Base-by-base conservation (phyloP, 345 rosid species). In the Ceriops tagal region DNA sequence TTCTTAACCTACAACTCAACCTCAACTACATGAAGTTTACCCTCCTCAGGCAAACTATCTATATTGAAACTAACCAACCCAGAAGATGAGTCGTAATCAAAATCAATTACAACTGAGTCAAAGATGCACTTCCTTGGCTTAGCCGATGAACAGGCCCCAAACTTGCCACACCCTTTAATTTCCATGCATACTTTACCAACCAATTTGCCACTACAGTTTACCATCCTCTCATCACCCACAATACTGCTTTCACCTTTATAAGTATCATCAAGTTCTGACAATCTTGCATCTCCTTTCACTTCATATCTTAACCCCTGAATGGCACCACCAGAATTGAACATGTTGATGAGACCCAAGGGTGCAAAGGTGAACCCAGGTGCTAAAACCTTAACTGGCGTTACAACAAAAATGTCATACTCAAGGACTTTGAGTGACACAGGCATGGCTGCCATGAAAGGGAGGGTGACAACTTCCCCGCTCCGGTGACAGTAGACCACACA, bases 321-420 rank as follows among this genome's bases (percentile, higher is more conserved):
- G 20, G 97, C 96, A 63, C 96, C 99, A n/a, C 96, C 97, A 2
- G 93, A 79, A 65, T 93, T 93, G 83, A 73, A 93, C 97, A 93
- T 91, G 78, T 77, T 68, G 59, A 86, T 75, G 47, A 93, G 96
- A 53, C 99, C 97, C 11, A 91, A 24, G 0, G 98, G 96, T 4
- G 97, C 96, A 58, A 89, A 89, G 57, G 82, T 75, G 73, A 89
- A 76, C 15, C 86, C 92, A 0, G 82, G 74, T 5, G 79, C 81
- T 71, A 91, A 63, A 35, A 74, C 80, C 80, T 79, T 78, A 72
- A 89, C 65, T 51, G 99, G 99, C 1, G 93, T 85, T 30, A 88
- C 74, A 0, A 96, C 88, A 69, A 77, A 81, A 34, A 86, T 74
- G 46, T 86, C 82, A 20, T 91, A 85, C 81, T 91, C 89, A 0